Base-by-base conservation (phyloP, 192 early-diverging fungal genomes). In the Coemansia furcata region DNA sequence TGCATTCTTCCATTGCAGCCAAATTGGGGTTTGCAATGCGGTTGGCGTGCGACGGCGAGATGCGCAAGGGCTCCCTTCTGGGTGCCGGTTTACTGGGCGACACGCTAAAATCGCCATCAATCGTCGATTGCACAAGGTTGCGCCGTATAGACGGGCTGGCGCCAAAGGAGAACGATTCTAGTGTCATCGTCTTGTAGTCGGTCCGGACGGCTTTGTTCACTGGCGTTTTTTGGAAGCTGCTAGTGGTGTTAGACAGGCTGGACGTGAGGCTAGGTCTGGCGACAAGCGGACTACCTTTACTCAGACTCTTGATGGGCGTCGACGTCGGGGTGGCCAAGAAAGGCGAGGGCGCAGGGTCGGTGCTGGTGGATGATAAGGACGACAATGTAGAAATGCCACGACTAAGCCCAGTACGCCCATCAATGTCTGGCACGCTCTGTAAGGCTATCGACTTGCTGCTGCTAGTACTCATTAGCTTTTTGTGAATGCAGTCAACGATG, bases 191-290 rank as follows among this genome's bases (percentile, higher is more conserved):
- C 30, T 88, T 86, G 69, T 88, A 92, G 69, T 98, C 94, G 21
- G 94, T 96, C 6, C 97, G 87, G 21, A 98, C 94, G 33, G 92
- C 83, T 47, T 91, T 86, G 70, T 94, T 89, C 40, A 89, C 90
- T 44, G 83, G 82, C n/a, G 78, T 72, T 30, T 86, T 85, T 36
- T 35, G 63, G 21, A 69, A 40, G 65, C 47, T 38, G 52, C 46
- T 62, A 30, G 32, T 21, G 8, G 49, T 30, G 21, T 17, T 36
- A 10, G 36, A 60, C 36, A 38, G 6, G 4, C 4, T 60, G 19
- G 58, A 38, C 4, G 58, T 9, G 17, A 60, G 35, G 3, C 36
- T 60, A 36, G 58, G 58, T 23, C 21, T 60, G n/a, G n/a, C 36
- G 10, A 11, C 33, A 19, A 38, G 36, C 8, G 36, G 21, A 19